Base-by-base conservation (phyloP, 2,329 filamentous ascomycete species). In the Pseudocercospora cruenta region DNA sequence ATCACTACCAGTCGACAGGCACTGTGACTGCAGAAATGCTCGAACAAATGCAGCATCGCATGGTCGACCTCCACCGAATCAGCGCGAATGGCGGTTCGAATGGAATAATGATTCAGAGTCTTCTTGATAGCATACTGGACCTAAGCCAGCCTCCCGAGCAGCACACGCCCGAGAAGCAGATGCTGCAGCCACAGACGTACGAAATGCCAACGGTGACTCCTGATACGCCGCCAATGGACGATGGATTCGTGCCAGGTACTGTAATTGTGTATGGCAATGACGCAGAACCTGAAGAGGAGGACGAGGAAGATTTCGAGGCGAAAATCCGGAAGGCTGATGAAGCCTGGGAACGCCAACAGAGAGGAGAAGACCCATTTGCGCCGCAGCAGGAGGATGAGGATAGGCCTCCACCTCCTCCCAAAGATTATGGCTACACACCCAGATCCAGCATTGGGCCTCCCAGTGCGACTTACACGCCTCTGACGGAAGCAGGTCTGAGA, bases 391-490 rank as follows among this genome's bases (percentile, higher is more conserved):
- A 79, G 16, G 71, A 74, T 1, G 74, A 77, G 21, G 73, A 78
- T 24, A 75, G 76, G 63, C 80, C 80, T 24, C 76, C 78, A 12
- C 78, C 81, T 12, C 81, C 82, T 49, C 79, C 81, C 0, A 84
- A 83, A 66, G 80, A 80, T 64, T 65, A 71, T 69, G 74, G 76
- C n/a, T 78, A 79, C 60, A 77, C 75, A 16, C 73, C 75, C n/a
- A 64, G 74, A 60, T 74, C 74, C 49, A 75, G 74, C 67, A 64
- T 67, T 58, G 71, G 72, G 61, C 62, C 76, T 63, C 71, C 63
- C 67, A 75, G 69, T 51, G 59, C 62, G 39, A 69, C 63, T 0
- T 60, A 74, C 64, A 39, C 71, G 60, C 64, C 70, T 58, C 64
- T 68, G 31, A 63, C 55, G 9, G 70, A 68, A 12, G 65, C 63